Conservation (phyloP, 2,329 filamentous ascomycete genomes). For the Aaosphaeria arxii region DNA sequence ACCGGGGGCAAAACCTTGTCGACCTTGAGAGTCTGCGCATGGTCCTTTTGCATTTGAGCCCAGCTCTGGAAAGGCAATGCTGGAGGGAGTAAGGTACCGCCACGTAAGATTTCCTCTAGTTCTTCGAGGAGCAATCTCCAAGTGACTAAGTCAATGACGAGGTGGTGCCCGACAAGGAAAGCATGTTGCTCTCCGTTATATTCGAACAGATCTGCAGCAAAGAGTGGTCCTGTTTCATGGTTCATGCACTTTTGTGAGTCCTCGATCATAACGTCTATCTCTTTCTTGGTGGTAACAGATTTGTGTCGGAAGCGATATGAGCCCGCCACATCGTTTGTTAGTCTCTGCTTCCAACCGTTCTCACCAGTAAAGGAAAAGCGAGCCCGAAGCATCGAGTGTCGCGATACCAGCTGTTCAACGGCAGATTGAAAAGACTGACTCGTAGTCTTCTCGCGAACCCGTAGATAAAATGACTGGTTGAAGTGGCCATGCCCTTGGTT, state of each 20-base stretch:
- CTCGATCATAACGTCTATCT: conserved; percentile 29
- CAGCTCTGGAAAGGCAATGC: conserved; percentile 38
- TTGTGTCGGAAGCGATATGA: conserved; percentile 27
- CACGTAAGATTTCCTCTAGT: conserved; percentile 38
- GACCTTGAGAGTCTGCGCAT: conserved; percentile 21
- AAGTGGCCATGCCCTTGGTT: conserved; percentile 31
- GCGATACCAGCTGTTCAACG: conserved; percentile 21
- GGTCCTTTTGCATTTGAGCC: conserved; percentile 34
- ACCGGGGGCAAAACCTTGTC: conserved; percentile 24
- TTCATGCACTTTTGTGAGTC: conserved; percentile 27
- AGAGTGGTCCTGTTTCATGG: conserved; percentile 22
- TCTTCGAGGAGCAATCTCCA: conserved; percentile 47
- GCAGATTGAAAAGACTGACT: conserved; percentile 19
- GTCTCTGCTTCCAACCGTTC: conserved; percentile 27
- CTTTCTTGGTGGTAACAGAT: conserved; percentile 15
- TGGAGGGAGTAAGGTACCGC: conserved; percentile 29
- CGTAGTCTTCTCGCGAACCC: conserved; percentile 21
- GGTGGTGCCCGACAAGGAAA: conserved; percentile 36
- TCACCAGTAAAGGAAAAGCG: conserved; percentile 22
- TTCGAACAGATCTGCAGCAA: conserved; percentile 37
- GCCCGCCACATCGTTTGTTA: conserved; percentile 25
- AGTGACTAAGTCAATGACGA: conserved; percentile 45
- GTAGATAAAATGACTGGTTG: conserved; percentile 34
- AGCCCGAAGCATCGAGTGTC: conserved; percentile 33
- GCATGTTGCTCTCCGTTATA: conserved; percentile 24